Evolutionary conservation across 2,329 filamentous ascomycete species (phyloP), one percentile per base, ranked within the genome.

Genomic region (Xylariales sp.): DNA sequence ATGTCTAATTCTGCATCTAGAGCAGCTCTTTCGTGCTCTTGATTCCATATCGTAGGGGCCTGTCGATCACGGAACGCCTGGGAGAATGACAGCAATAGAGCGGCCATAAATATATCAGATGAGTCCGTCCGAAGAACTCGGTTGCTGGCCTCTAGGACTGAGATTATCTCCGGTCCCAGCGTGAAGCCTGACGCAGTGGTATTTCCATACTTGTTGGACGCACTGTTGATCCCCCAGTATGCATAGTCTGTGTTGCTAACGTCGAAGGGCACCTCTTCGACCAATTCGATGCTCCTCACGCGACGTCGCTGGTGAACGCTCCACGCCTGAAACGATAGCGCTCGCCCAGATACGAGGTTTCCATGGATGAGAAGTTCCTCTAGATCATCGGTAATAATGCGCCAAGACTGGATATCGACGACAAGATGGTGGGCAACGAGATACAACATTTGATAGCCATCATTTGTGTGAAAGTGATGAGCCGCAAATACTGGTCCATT

Each of bases 41-140:
- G 70, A 40, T 71, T 74, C 73, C 73, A 82, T 1, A 81, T 51
- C 1, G 70, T 69, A 0, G 77, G 78, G 0, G 64, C 56, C 0
- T 51, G 46, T 14, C 77, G 66, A 38, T 80, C 73, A 11, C 68
- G 62, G 44, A 82, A 82, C 0, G 69, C 69, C 42, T 72, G 70
- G 2, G 66, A 62, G 53, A 81, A 82, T 0, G 77, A 76, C 5
- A 78, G 66, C 3, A 78, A 53, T 4, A 80, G 59, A 0, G 73
- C 68, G 2, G 77, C 68, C 4, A 80, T 56, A 47, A 78, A 71
- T 3, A 80, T 65, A 47, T 80, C 75, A 6, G 70, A 66, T 0
- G 68, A 58, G 31, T 80, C 73, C 0, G 73, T 77, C 36, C 68
- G 64, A 45, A 79, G 65, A 2, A 69, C 67, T 8, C 62, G 57